Percentiles rank a stretch among this genome's conserved stretches.
Evolutionary conservation across 768 basidiomycete genomes (phyloP).

Genomic region (Candolleomyces eurysporus): DNA sequence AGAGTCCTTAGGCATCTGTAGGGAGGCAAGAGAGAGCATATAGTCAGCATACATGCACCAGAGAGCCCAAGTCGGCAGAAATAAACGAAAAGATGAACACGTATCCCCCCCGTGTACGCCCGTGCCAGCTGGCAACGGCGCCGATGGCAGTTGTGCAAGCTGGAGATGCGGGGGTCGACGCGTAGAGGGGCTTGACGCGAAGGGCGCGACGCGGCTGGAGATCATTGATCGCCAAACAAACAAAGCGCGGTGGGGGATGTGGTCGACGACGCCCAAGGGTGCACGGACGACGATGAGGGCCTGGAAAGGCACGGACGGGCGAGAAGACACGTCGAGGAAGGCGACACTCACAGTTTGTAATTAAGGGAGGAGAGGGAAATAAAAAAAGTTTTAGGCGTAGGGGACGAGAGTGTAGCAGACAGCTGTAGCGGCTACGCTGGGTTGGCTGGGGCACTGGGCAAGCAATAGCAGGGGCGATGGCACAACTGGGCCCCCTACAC

Average conservation of each 20-base stretch:
- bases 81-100: neutral
- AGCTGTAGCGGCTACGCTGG: neutral
- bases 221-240: slow-evolving; percentile 8
- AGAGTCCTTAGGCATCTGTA: slow-evolving; percentile 76
- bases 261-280: slow-evolving; percentile 4
- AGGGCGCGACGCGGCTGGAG: slow-evolving; percentile 1
- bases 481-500: too few species aligned
- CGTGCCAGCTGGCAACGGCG: neutral
- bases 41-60: neutral
- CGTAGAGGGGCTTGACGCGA: neutral
- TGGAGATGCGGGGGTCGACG: neutral
- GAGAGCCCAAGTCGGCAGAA: too few species aligned
- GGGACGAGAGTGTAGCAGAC: neutral
- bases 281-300: slow-evolving; percentile 5
- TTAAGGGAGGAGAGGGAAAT: neutral
- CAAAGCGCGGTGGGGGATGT: neutral
- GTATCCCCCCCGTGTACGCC: neutral
- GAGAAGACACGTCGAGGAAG: neutral
- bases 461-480: too few species aligned
- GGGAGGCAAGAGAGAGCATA: neutral
- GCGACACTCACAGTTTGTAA: slow-evolving; percentile 1
- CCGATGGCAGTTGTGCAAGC: neutral
- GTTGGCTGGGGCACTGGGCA: neutral
- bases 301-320: slow-evolving; percentile 3
- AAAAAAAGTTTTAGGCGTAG: neutral